Evolutionary conservation across 2,329 filamentous ascomycete species (phyloP), one percentile per base, ranked within the genome.

Genomic region (Cercospora citrullina): DNA sequence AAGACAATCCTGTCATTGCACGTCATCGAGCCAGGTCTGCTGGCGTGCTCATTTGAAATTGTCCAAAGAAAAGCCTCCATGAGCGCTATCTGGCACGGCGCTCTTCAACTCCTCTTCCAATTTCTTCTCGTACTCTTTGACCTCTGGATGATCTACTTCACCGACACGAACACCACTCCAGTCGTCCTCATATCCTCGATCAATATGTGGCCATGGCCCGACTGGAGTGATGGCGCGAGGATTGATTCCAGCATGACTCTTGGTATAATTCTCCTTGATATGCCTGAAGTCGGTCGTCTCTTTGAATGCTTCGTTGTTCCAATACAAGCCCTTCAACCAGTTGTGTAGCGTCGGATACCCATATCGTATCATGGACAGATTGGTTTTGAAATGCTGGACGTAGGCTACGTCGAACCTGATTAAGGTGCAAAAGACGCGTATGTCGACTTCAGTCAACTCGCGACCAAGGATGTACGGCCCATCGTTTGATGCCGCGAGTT

Each of bases 261-360:
- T 90, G 12, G 87, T 86, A 69, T 87, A 86, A 69, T 88, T 90
- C 75, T 91, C 88, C 78, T 90, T 91, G 75, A 90, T 90, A 73
- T 91, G 88, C 69, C 79, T 84, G 71, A 90, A 90, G 69, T 90
- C 81, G 0, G 88, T 90, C 16, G 85, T 87, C 72, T 87, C 85
- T 66, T 76, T 82, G 69, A 87, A 87, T 0, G 83, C 86, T 1
- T 85, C 81, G 33, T 76, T 74, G 67, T 85, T 84, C 82, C 85
- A 88, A 77, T 89, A 89, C 75, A 88, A 74, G 36, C 82, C 81
- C 77, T 84, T 87, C 70, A 90, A 71, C 86, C 87, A 90, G 69
- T 87, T 86, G 74, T 87, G 82, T 65, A 89, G 73, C 10, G 85
- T 81, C 0, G 87, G 87, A 72, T 90, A 90, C 65, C 86, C 83